Evolutionary conservation across 2,329 filamentous ascomycete genomes (phyloP), one percentile per base, ranked within the genome.

Genomic region (Arthrobotrys megalospora): DNA sequence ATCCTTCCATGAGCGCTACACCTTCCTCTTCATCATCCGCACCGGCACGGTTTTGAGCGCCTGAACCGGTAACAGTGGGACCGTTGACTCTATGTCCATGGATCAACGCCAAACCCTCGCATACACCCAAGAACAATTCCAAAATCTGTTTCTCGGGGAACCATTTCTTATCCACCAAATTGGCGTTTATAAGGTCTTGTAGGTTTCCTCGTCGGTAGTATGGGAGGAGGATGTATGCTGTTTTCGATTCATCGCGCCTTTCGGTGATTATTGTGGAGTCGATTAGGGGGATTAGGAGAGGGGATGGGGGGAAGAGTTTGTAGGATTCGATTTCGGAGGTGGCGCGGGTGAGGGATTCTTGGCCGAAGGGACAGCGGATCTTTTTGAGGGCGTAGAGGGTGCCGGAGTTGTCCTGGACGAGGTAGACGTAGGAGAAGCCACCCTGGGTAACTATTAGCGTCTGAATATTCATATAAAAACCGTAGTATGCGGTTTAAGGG

Each of bases 311-410:
- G 86, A 99, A 99, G 76, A 97, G 90, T 80, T 91, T 91, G 87
- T 99, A 99, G 62, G 96, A 95, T 85, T 98, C 95, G 79, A 98
- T 96, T 86, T 99, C 96, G 85, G 95, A 95, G 88, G 98, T 91
- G 64, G 96, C 96, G 84, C 93, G 93, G 81, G 93, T 91, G 76
- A 99, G 95, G 28, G 93, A 97, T 87, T 99, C 96, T 85, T 96
- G 92, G 81, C 96, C 96, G 83, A 99, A 98, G 3, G 96, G 95
- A 87, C 96, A 99, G 83, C 95, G 91, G 85, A 99, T 99, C 88
- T 99, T 99, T 86, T 99, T 99, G 79, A 98, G 90, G 16, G 96
- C 96, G 85, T 97, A 95, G 55, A 97, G 89, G 82, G 95, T 90
- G 76, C 93, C 92, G 68, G 90, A 87, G 58, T 92, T 95, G 85